Conservation (phyloP, 805 yeast genomes). For the Komagataella pseudopastoris region DNA sequence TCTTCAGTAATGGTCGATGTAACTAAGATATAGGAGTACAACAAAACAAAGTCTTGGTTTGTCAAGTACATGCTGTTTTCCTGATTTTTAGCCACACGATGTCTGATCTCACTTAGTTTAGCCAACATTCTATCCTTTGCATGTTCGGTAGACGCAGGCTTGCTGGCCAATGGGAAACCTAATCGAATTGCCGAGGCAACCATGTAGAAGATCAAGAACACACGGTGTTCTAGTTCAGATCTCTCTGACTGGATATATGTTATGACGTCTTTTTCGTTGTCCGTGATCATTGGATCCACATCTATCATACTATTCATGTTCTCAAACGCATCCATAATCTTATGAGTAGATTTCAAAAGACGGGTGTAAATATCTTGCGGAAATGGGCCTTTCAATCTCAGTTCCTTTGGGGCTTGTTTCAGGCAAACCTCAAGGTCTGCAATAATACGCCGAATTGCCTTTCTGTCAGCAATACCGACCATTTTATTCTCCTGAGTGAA, state of each 20-base stretch:
- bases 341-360: slow-evolving; percentile 42
- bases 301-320: slow-evolving; percentile 58
- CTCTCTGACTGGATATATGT: slow-evolving; percentile 42
- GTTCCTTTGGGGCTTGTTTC: slow-evolving; percentile 63
- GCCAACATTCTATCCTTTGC: slow-evolving; percentile 57
- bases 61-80: slow-evolving; percentile 17
- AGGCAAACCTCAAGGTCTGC: slow-evolving; percentile 44
- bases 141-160: slow-evolving; percentile 66
- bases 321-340: slow-evolving; percentile 62
- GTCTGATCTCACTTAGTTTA: slow-evolving; percentile 48
- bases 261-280: slow-evolving; percentile 43
- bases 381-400: slow-evolving; percentile 62
- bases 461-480: slow-evolving; percentile 29
- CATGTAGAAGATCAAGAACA: slow-evolving; percentile 69
- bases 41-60: slow-evolving; percentile 64
- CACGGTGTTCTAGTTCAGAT: slow-evolving; percentile 54
- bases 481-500: slow-evolving; percentile 13
- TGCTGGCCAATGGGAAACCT: slow-evolving; percentile 66
- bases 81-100: slow-evolving; percentile 14
- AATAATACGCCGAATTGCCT: slow-evolving; percentile 36
- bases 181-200: slow-evolving; percentile 61
- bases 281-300: slow-evolving; percentile 39
- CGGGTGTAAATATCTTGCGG: slow-evolving; percentile 37
- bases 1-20: slow-evolving; percentile 56
- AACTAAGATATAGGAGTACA: slow-evolving; percentile 65